phyloP scores from a whole-genome alignment of 2,329 filamentous ascomycete species.

The Arthrobotrys sinensis region DNA sequence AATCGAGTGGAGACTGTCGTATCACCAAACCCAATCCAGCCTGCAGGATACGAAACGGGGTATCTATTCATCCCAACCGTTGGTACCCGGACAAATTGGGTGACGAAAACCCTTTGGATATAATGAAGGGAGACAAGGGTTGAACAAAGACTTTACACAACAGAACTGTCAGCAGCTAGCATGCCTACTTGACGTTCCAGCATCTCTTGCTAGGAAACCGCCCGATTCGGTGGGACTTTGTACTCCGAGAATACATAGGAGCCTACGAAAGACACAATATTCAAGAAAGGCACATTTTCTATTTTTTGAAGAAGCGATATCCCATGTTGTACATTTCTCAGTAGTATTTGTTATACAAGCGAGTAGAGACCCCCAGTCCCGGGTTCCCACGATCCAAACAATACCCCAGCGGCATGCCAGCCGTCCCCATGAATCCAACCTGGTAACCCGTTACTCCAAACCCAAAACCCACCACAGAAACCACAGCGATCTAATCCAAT shows the following conservation, averaged over 20 bases:
- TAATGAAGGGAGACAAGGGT: too few relatives aligned
- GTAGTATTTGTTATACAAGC: conserved; percentile 21
- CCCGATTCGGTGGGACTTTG: not conserved
- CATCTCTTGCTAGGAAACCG: not conserved
- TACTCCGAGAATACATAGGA: too few relatives aligned
- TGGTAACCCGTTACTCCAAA: not conserved
- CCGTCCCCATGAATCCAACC: not conserved
- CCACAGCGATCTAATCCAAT: conserved; percentile 69
- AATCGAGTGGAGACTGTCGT: conserved; percentile 21
- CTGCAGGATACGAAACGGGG: conserved; percentile 42
- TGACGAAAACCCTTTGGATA: not conserved
- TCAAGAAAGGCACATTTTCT: not conserved
- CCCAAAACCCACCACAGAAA: not conserved
- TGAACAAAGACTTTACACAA: not conserved
- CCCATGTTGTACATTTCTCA: conserved; percentile 31
- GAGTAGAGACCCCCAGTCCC: conserved; percentile 19
- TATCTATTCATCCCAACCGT: not conserved
- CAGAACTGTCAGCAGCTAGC: conserved; percentile 10
- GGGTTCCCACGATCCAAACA: not conserved
- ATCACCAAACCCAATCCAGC: conserved; percentile 40
- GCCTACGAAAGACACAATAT: not conserved
- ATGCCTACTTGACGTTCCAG: not conserved
- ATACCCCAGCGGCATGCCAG: too few relatives aligned
- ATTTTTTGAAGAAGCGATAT: conserved; percentile 13
- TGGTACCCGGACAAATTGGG: conserved; percentile 6